A percentile compares a stretch with the other conserved stretches of the same genome.
Conservation (phyloP, 148 eudicot genomes). For the Heliamphora exappendiculata region DNA sequence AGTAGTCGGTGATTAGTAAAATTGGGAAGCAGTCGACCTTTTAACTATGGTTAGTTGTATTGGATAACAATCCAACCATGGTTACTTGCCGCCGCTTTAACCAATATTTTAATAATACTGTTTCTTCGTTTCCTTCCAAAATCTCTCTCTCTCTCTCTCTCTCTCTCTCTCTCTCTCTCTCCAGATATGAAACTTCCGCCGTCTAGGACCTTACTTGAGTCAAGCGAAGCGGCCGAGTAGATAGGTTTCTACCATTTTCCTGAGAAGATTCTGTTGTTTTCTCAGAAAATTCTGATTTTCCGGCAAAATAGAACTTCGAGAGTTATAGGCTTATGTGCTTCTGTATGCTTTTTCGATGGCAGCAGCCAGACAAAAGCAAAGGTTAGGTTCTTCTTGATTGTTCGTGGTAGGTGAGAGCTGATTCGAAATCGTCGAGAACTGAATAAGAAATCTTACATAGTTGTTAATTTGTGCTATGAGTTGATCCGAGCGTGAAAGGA, state of each 20-base stretch:
- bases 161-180: constrained; percentile 6
- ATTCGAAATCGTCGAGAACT: neutral
- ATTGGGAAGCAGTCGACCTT: neutral
- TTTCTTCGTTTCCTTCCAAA: neutral
- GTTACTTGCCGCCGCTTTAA: neutral
- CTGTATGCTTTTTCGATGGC: too few species aligned
- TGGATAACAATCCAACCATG: neutral
- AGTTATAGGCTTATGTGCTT: too few species aligned
- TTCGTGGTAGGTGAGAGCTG: neutral
- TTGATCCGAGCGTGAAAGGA: neutral
- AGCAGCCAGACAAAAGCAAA: neutral
- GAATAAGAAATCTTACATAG: neutral
- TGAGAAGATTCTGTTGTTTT: neutral
- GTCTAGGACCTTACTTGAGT: constrained; percentile 10
- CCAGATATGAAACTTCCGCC: constrained; percentile 9
- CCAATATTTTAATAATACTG: neutral
- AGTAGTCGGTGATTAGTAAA: constrained; percentile 2
- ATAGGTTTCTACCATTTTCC: neutral
- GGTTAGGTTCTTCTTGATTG: neutral
- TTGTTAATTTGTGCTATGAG: neutral
- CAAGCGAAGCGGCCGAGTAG: neutral
- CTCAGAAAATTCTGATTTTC: neutral
- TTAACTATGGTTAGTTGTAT: neutral
- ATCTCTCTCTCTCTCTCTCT: neutral
- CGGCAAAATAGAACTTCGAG: neutral